These are phyloP conservation scores for Nicotiana noctiflora DNA, from an alignment of 257 asterid genomes.

Conservation along the genomic window DNA sequence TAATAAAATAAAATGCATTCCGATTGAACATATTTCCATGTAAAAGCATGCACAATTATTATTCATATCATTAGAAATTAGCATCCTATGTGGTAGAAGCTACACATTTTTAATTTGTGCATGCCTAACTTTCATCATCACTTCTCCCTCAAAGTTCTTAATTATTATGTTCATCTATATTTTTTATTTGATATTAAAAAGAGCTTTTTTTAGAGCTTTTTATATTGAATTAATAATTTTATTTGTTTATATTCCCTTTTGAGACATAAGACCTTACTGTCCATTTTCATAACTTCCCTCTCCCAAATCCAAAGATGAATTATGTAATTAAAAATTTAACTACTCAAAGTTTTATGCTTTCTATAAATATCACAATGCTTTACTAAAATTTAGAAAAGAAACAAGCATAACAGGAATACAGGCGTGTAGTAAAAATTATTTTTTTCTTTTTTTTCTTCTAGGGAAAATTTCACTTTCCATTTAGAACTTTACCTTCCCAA, in stretches of 20 bases:
- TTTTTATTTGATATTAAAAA: too few species aligned
- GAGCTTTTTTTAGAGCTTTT: too few species aligned
- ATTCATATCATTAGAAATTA: not conserved
- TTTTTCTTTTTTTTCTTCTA: not conserved
- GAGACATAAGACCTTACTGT: too few species aligned
- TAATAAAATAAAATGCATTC: not conserved
- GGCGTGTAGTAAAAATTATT: not conserved
- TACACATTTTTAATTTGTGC: not conserved
- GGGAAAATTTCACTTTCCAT: not conserved
- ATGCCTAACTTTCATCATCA: too few species aligned
- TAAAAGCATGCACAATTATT: not conserved
- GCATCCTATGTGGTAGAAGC: not conserved
- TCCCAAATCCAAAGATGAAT: too few species aligned
- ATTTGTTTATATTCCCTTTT: too few species aligned
- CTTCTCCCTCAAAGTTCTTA: too few species aligned
- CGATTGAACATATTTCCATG: not conserved
- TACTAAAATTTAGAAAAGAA: not conserved
- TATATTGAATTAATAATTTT: too few species aligned
- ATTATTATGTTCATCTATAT: too few species aligned
- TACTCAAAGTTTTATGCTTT: not conserved
- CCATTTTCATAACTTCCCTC: too few species aligned
- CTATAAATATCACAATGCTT: not conserved
- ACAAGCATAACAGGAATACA: not conserved
- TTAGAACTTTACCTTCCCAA: slow-evolving; percentile 6
- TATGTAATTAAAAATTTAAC: not conserved